Conservation (phyloP, 1,284 basidiomycete species). For the Ustilago trichophora region DNA sequence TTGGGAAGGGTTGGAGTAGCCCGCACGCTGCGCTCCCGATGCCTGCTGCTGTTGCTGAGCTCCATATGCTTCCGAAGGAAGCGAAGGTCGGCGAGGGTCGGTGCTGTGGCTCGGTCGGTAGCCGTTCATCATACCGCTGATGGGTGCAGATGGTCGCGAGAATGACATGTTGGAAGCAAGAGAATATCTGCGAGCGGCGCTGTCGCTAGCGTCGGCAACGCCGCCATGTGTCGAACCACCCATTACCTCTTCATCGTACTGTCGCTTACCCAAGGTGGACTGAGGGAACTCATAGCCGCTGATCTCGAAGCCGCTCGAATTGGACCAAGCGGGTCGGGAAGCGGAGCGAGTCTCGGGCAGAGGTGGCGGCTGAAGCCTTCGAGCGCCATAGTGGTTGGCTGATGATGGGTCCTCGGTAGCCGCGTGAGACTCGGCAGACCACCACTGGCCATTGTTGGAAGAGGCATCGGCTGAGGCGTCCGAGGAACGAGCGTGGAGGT, state of each 20-base stretch:
- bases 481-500: constrained; percentile 13
- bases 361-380: constrained; percentile 36
- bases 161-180: constrained; percentile 38
- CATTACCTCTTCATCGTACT: constrained; percentile 36
- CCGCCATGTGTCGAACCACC: constrained; percentile 1
- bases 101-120: constrained; percentile 19
- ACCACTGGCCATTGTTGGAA: constrained; percentile 24
- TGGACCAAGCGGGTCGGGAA: constrained; percentile 25
- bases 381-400: constrained; percentile 20
- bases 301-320: constrained; percentile 34
- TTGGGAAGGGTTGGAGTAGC: constrained; percentile 16
- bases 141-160: constrained; percentile 37
- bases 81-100: constrained; percentile 39
- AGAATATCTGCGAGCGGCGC: constrained; percentile 33
- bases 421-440: constrained; percentile 12
- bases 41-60: constrained; percentile 22
- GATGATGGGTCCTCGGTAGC: constrained; percentile 15
- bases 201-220: constrained; percentile 15
- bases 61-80: constrained; percentile 32
- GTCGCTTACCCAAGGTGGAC: constrained; percentile 38
- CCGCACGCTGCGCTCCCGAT: constrained; percentile 11
- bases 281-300: constrained; percentile 43
- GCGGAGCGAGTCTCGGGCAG: constrained; percentile 38
- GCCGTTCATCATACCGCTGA: constrained; percentile 40
- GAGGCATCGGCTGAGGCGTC: constrained; percentile 16